phyloP scores from a whole-genome alignment of 2,329 filamentous ascomycete genomes.

The Cytospora chrysosperma region DNA sequence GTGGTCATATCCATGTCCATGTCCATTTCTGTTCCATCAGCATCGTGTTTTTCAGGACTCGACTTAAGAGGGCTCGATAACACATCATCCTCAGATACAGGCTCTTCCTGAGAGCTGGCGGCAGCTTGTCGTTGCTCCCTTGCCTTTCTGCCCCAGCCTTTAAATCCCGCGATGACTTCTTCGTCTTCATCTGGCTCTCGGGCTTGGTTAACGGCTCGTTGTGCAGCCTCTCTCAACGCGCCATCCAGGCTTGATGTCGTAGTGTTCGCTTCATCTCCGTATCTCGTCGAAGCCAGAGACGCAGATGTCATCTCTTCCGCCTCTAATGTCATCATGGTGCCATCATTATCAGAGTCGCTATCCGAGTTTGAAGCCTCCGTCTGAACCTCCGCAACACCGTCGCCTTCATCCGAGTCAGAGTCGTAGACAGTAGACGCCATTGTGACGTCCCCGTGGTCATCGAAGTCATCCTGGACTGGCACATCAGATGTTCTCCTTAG shows the following conservation, averaged over 20 bases:
- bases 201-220: conserved; percentile 70
- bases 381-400: conserved; percentile 55
- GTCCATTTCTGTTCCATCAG: conserved; percentile 50
- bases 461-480: conserved; percentile 61
- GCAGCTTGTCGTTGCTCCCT: conserved; percentile 48
- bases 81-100: conserved; percentile 5
- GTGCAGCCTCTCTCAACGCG: conserved; percentile 71
- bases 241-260: conserved; percentile 76
- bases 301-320: conserved; percentile 73
- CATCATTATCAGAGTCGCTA: conserved; percentile 63
- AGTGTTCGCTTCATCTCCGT: conserved; percentile 52
- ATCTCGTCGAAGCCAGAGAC: conserved; percentile 62
- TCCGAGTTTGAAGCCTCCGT: conserved; percentile 48
- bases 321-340: conserved; percentile 80
- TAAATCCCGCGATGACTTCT: conserved; percentile 72
- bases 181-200: conserved; percentile 56
- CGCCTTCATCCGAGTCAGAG: conserved; percentile 58
- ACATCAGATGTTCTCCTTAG: conserved; percentile 65
- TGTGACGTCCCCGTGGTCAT: conserved; percentile 51
- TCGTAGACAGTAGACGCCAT: conserved; percentile 80
- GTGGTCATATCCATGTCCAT: conserved; percentile 57
- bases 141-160: conserved; percentile 66
- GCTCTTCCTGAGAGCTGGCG: conserved; percentile 10
- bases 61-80: conserved; percentile 22
- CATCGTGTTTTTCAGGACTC: conserved; percentile 24